phyloP scores from a whole-genome alignment of 2,329 filamentous ascomycete genomes.

The Aquanectria penicillioides region DNA sequence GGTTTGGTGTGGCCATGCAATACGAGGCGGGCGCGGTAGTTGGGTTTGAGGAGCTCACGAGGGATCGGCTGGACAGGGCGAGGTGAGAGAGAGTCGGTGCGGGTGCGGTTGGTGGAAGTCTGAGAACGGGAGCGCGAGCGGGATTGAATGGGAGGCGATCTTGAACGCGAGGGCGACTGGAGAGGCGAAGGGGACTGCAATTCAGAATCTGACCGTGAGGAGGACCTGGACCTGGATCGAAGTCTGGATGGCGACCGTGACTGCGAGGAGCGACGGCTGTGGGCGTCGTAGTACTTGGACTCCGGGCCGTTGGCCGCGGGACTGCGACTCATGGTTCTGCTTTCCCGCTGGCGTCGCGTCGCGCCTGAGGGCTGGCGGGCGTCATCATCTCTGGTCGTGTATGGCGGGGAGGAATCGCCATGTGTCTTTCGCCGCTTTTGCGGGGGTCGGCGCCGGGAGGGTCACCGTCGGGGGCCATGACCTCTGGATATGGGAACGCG shows the following conservation, averaged over 20 bases:
- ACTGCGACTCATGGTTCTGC: constrained; percentile 39
- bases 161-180: constrained; percentile 42
- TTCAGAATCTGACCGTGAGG: constrained; percentile 51
- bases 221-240: constrained; percentile 48
- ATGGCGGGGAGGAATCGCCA: constrained; percentile 42
- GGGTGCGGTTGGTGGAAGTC: constrained; percentile 45
- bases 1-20: constrained; percentile 82
- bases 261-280: constrained; percentile 43
- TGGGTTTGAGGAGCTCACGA: constrained; percentile 65
- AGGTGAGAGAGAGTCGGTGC: constrained; percentile 42
- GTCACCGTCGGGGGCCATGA: constrained; percentile 46
- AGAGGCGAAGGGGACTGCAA: too few species aligned
- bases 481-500: neutral
- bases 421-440: constrained; percentile 48
- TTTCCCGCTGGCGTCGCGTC: constrained; percentile 30
- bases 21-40: constrained; percentile 76
- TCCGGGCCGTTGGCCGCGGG: constrained; percentile 33
- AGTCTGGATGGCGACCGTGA: constrained; percentile 47
- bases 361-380: constrained; percentile 32
- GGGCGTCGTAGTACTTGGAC: constrained; percentile 41
- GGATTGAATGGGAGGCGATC: constrained; percentile 44
- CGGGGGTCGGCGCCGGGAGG: constrained; percentile 38
- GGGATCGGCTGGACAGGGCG: constrained; percentile 45
- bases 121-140: constrained; percentile 43
- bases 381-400: constrained; percentile 35